Base-by-base conservation (phyloP, 2,329 filamentous ascomycete species). In the Sporothrix protearum region DNA sequence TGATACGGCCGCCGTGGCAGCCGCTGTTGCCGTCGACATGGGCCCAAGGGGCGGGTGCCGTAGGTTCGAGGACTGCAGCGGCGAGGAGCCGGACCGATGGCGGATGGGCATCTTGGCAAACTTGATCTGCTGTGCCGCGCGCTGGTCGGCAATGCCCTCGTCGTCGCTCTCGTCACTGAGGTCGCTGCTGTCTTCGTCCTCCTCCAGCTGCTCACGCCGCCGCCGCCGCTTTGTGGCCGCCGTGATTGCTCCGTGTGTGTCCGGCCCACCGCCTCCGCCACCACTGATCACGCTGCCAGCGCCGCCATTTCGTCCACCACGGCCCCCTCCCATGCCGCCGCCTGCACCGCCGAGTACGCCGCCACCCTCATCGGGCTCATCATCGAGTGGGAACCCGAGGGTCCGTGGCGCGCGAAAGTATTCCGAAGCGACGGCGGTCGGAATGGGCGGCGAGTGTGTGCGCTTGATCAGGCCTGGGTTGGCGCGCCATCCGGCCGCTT, bases 61-160 rank as follows among this genome's bases (percentile, higher is more conserved):
- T 33, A 88, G 80, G 72, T 86, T 88, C 19, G 89, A 89, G 16
- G 86, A 88, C 75, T 93, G 90, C 49, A 92, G 89, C 3, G 95
- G 95, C 64, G 95, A 97, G 0, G 94, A 97, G 12, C 93, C 95
- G 33, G 94, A 92, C 71, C 95, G 89, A 75, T 89, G 89, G 39
- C 94, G 88, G 57, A 97, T 87, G 0, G 96, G 95, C 92, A 97
- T 95, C 81, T 98, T 98, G 66, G 92, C 89, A 80, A 99, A 99
- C 78, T 95, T 94, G 79, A 98, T 97, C 79, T 96, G 93, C 78
- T 96, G 93, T 2, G 91, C 91, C 59, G 92, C 91, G 70, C 91
- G 81, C 73, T 89, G 86, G 71, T 87, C 85, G 9, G 57, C 36
- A 22, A 69, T 67, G 69, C 51, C 67, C 6, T 59, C 73, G 14